Conservation (phyloP, 202 grass and related monocot species). For the Elaeis oleifera region DNA sequence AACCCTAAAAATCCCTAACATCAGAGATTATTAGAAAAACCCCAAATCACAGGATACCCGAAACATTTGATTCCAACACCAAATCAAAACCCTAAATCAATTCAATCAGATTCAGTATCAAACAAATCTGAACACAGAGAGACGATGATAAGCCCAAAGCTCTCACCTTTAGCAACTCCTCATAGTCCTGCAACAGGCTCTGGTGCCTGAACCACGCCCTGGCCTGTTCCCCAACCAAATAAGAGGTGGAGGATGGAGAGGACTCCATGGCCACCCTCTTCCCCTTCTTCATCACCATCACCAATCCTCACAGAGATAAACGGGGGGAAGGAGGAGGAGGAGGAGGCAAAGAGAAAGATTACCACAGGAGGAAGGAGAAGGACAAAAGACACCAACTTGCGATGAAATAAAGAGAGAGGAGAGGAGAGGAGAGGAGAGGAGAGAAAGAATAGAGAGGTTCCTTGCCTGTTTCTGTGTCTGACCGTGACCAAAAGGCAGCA, state of each 20-base stretch:
- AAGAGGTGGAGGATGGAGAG: slow-evolving; percentile 18
- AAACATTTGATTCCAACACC: too few relatives aligned
- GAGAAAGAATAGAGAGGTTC: slow-evolving; percentile 36
- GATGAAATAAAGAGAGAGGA: slow-evolving; percentile 8
- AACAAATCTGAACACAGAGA: background rate
- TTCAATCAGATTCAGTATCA: too few relatives aligned
- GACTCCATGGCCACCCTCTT: slow-evolving; percentile 26
- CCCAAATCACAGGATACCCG: too few relatives aligned
- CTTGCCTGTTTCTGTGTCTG: slow-evolving; percentile 26
- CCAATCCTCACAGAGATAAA: background rate
- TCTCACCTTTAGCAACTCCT: slow-evolving; percentile 63
- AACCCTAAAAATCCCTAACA: too few relatives aligned
- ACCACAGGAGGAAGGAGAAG: too few relatives aligned
- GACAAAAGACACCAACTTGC: too few relatives aligned
- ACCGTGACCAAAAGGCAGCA: slow-evolving; percentile 61
- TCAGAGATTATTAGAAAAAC: too few relatives aligned
- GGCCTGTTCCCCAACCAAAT: slow-evolving; percentile 14
- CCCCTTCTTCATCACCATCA: slow-evolving; percentile 34
- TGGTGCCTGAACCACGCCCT: slow-evolving; percentile 48
- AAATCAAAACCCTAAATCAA: too few relatives aligned
- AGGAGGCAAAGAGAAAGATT: background rate
- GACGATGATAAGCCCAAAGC: background rate
- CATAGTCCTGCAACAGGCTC: slow-evolving; percentile 68
- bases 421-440: background rate
- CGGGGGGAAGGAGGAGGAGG: slow-evolving; percentile 9